A percentile compares a stretch with the other conserved stretches of the same genome.
Conservation (phyloP, 495 filamentous ascomycete species). For the Neurospora hispaniola region DNA sequence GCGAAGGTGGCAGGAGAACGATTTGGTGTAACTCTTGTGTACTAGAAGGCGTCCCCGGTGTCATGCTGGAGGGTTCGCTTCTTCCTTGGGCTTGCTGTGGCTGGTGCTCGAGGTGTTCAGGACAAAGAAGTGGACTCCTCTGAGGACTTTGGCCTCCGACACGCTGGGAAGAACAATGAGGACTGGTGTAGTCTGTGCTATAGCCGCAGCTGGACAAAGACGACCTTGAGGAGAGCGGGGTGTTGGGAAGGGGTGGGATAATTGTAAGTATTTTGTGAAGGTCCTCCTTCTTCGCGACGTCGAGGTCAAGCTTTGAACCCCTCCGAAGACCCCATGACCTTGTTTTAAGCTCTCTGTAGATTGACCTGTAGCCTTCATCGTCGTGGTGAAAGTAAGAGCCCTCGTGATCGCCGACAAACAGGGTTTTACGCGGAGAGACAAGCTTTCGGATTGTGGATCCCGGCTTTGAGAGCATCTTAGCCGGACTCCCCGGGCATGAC, state of each 20-base stretch:
- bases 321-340: conserved; percentile 20
- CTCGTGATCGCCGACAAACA: conserved; percentile 21
- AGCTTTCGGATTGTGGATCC: conserved; percentile 35
- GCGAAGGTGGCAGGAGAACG: conserved; percentile 6
- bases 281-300: conserved; percentile 29
- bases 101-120: conserved; percentile 13
- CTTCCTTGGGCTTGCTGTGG: conserved; percentile 5
- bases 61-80: conserved; percentile 3
- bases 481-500: background rate
- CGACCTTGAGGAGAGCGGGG: conserved; percentile 35
- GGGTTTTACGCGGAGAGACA: conserved; percentile 27
- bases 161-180: conserved; percentile 12
- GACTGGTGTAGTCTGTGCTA: conserved; percentile 11
- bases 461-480: conserved; percentile 34
- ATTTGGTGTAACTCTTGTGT: background rate
- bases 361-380: conserved; percentile 9
- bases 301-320: conserved; percentile 28
- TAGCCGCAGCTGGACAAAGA: conserved; percentile 38
- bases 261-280: conserved; percentile 26
- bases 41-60: background rate
- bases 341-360: conserved; percentile 14
- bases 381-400: conserved; percentile 23
- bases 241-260: conserved; percentile 34
- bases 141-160: conserved; percentile 15
- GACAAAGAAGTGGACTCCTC: conserved; percentile 18